Evolutionary conservation across 768 basidiomycete genomes (phyloP), one percentile per base, ranked within the genome.

Genomic region (Collybia nuda): DNA sequence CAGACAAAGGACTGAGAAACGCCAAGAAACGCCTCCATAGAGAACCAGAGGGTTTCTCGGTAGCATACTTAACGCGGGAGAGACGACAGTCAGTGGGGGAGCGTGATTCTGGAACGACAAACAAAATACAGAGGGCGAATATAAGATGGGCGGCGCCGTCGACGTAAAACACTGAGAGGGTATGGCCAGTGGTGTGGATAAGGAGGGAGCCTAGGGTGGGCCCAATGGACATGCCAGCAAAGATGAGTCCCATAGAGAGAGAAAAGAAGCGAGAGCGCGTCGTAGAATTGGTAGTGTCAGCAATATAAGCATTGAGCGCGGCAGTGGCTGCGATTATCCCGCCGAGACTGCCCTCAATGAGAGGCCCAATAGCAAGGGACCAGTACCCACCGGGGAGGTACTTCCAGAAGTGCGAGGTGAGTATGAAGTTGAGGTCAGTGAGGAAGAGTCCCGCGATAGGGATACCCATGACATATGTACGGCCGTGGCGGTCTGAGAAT

Each of bases 61-160:
- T 14, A 32, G 32, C 32, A 51, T 81, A 68, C 47, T 67, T 69
- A 3, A 48, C 54, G 38, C 65, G 66, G 2, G 77, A 69, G 12
- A 61, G 56, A 49, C 64, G 65, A 79, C 77, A 82, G 47, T 80
- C 70, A 0, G 64, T 69, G 35, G 65, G 61, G 8, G 85, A 79
- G 1, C 93, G 74, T 0, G 91, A 90, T 66, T 97, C 93, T 0
- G 93, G 93, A 41, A 95, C 60, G 54, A 90, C 23, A 50, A 85
- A 67, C 65, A 81, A 77, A 22, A 82, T 60, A 41, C 84, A 56
- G 38, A 76, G 42, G 2, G 77, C 64, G 56, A 79, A 83, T 40
- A 81, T 6, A 22, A 74, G 19, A 53, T 88, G 84, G 5, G 82
- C 52, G 8, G 61, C 54, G 5, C 73, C 63, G 6, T 86, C 79